Evolutionary conservation across 345 rosid species (phyloP).

Genomic region (Melaleuca quinquenervia): DNA sequence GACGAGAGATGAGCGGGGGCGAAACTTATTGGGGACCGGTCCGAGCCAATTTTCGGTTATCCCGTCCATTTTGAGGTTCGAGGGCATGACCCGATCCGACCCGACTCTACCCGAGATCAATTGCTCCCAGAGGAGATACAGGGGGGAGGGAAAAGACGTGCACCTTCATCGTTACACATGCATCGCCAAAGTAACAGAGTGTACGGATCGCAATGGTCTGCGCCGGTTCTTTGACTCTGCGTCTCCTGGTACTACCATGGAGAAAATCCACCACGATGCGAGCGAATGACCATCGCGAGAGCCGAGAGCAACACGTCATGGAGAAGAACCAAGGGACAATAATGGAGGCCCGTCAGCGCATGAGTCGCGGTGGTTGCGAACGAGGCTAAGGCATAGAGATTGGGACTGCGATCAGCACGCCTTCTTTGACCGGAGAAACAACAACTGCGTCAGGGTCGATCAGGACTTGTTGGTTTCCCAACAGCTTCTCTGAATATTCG

Average conservation of each 20-base stretch:
- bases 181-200: background rate
- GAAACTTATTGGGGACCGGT: background rate
- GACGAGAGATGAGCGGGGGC: background rate
- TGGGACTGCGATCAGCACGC: background rate
- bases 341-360: background rate
- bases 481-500: background rate
- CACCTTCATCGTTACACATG: background rate
- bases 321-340: background rate
- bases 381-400: background rate
- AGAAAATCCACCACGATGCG: background rate
- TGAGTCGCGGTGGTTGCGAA: background rate
- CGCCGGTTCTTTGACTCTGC: background rate
- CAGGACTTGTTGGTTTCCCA: no score
- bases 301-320: background rate
- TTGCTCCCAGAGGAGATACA: background rate
- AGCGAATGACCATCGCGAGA: background rate
- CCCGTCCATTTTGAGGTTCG: background rate
- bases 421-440: background rate
- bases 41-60: background rate
- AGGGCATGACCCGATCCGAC: no score
- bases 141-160: background rate
- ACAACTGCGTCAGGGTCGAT: background rate
- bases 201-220: background rate
- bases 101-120: fast-evolving
- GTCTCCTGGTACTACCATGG: background rate